These are phyloP conservation scores for Phytophthora capsici DNA, from an alignment of 352 stramenopile genomes.

Conservation along the genomic window DNA sequence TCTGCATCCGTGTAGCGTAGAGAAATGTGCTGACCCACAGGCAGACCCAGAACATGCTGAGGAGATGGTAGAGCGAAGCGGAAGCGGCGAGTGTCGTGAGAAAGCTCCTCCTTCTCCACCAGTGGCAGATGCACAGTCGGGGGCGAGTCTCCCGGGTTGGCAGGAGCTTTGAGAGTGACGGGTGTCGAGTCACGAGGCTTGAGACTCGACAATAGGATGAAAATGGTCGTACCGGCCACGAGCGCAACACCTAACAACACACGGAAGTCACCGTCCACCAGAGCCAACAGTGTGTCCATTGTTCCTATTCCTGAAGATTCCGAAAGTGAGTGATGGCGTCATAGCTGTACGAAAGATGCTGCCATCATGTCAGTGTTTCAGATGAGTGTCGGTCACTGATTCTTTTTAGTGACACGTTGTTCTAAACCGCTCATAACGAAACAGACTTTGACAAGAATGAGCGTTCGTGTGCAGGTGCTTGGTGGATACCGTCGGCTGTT, in stretches of 20 bases:
- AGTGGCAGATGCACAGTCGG: conserved; percentile 76
- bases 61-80: conserved; percentile 91
- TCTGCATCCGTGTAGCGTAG: conserved; percentile 89
- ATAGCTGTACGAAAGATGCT: conserved; percentile 15
- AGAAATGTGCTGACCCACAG: conserved; percentile 95
- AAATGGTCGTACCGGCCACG: conserved; percentile 54
- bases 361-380: conserved; percentile 13
- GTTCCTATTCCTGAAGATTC: conserved; percentile 5
- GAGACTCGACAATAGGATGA: conserved; percentile 49
- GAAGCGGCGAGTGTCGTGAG: conserved; percentile 94
- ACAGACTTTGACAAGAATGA: conserved; percentile 42
- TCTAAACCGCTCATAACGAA: too few relatives aligned
- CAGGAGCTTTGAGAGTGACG: conserved; percentile 59
- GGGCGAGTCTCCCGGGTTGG: conserved; percentile 38
- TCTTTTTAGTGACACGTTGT: too few relatives aligned
- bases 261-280: conserved; percentile 52
- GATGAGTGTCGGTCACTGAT: neutral
- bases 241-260: conserved; percentile 57
- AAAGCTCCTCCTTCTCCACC: conserved; percentile 91
- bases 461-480: conserved; percentile 64
- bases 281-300: conserved; percentile 56
- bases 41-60: conserved; percentile 90
- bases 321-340: conserved; percentile 32
- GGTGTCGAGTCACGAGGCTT: conserved; percentile 47
- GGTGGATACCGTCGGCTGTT: conserved; percentile 80